Conservation (phyloP, 495 filamentous ascomycete genomes). For the Penicillium argentinense region DNA sequence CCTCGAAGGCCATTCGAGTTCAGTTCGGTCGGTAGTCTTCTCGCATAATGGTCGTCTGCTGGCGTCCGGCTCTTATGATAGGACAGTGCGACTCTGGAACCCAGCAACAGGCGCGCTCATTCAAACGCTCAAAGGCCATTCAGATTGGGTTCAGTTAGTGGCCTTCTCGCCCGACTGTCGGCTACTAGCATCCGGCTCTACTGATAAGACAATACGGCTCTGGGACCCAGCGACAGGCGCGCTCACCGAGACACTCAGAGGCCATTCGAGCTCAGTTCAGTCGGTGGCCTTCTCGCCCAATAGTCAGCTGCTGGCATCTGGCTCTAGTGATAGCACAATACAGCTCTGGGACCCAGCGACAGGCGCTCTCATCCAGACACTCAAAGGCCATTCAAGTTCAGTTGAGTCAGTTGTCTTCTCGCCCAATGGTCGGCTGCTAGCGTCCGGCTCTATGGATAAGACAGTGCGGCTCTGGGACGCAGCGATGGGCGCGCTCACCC, state of each 20-base stretch:
- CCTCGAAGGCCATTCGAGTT: constrained; percentile 18
- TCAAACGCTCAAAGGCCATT: constrained; percentile 13
- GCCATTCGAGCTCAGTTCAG: constrained; percentile 1
- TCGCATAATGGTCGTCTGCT: constrained; percentile 30
- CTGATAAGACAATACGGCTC: constrained; percentile 21
- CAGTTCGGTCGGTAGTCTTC: constrained; percentile 26
- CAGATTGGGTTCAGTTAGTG: constrained; percentile 5
- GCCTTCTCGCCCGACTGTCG: constrained; percentile 24
- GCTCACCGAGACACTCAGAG: constrained; percentile 6
- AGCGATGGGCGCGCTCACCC: not conserved
- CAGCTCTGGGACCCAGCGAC: not conserved
- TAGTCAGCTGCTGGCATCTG: not conserved
- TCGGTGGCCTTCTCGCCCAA: not conserved
- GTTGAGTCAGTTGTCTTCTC: not conserved
- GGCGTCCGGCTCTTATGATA: constrained; percentile 26
- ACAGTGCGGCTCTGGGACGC: not conserved
- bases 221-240: constrained; percentile 18
- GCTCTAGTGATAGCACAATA: not conserved
- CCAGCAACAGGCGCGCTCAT: not conserved
- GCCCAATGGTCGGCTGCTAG: not conserved
- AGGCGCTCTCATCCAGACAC: not conserved
- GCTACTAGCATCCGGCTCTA: constrained; percentile 14
- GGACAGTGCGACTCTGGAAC: constrained; percentile 37
- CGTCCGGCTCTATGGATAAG: not conserved
- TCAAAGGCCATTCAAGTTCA: constrained; percentile 21